Evolutionary conservation across 805 yeast genomes (phyloP), one percentile per base, ranked within the genome.

Genomic region (Saccharomycopsis sp.): DNA sequence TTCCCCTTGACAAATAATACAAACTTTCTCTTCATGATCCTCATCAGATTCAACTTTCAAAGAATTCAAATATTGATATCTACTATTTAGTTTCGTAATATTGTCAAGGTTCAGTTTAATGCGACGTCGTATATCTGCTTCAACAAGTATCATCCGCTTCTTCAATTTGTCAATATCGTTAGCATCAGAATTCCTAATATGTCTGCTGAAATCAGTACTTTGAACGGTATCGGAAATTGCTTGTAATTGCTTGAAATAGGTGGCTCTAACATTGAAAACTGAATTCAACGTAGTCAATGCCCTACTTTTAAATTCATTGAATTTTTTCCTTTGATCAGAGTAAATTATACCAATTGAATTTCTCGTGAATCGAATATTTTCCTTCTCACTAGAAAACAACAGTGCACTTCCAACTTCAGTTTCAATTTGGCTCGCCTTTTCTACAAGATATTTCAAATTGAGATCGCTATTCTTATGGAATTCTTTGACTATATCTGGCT

Each of bases 231-330:
- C 97, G 0, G 97, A 87, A 20, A 89, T 72, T 42, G 72, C 81
- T 60, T 93, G 98, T 24, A 93, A 70, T 50, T 86, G 89, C 54
- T 79, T 78, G 64, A 81, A 93, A 60, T 89, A 93, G 35, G 74
- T 83, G 31, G 90, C 73, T 42, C 90, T 77, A n/a, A 79, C 66
- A 61, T 90, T 93, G 63, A 80, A 90, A 1, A 85, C 71, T 26
- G 73, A 72, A 51, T 86, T 77, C 49, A 80, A 65, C 35, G 67
- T 65, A 17, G 73, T 71, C 33, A 74, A 67, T 11, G 73, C 55
- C 48, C 74, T 82, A 32, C 71, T 68, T 24, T 70, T 71, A 35
- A 76, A 53, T 8, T 60, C 55, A 0, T 58, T 58, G 26, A 69
- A 53, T 16, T 71, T 61, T 24, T 66, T 62, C 47, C 68, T 68